Conservation (phyloP, 352 stramenopile species). For the Globisporangium nunn region DNA sequence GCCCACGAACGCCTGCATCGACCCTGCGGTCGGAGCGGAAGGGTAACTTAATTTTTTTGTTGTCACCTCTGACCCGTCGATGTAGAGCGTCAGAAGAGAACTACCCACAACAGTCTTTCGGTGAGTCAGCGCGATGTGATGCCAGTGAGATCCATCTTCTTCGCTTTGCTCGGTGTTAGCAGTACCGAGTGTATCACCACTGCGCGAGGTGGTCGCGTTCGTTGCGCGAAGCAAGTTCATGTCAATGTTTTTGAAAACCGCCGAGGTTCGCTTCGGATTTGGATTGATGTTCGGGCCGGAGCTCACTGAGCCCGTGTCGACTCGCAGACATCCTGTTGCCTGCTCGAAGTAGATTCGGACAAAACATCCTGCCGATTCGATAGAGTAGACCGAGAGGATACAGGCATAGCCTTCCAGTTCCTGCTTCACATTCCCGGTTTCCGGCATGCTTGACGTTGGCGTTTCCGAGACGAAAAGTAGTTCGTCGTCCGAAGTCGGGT, state of each 20-base stretch:
- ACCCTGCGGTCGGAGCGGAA: conserved; percentile 30
- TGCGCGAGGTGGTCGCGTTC: not conserved
- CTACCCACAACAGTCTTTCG: conserved; percentile 64
- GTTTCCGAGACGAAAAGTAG: conserved; percentile 23
- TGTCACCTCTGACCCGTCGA: conserved; percentile 62
- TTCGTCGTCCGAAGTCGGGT: conserved; percentile 14
- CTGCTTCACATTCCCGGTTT: conserved; percentile 8
- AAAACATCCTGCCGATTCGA: conserved; percentile 56
- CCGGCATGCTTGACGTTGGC: not conserved
- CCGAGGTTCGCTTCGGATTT: conserved; percentile 39
- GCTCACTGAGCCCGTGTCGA: conserved; percentile 53
- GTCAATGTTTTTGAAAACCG: conserved; percentile 58
- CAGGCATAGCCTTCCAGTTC: conserved; percentile 47
- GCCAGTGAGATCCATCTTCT: conserved; percentile 44
- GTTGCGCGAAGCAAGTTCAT: conserved; percentile 31
- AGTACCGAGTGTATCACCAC: not conserved
- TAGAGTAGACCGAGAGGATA: conserved; percentile 66
- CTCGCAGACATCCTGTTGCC: conserved; percentile 43
- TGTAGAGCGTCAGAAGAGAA: conserved; percentile 63
- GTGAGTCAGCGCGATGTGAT: conserved; percentile 69
- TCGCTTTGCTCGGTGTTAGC: conserved; percentile 1
- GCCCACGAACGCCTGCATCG: conserved; percentile 60
- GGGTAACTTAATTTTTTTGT: conserved; percentile 74
- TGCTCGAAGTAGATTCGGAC: conserved; percentile 73
- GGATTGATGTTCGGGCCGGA: conserved; percentile 51